A percentile compares a stretch with the other conserved stretches of the same genome.
These are phyloP conservation scores for Trametes meyenii DNA, from an alignment of 768 basidiomycete genomes.

Conservation along the genomic window DNA sequence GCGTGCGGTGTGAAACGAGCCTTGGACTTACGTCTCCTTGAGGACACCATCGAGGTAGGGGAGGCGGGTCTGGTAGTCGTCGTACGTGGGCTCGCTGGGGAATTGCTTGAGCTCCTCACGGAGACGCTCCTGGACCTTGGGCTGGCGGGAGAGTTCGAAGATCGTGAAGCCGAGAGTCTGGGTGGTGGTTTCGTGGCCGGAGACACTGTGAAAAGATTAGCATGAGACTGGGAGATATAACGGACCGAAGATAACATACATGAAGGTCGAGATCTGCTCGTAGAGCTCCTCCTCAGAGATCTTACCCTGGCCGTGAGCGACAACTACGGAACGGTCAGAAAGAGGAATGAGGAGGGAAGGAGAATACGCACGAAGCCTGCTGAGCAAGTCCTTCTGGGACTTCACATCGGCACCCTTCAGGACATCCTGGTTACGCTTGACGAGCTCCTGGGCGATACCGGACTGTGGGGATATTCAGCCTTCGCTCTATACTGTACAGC, in stretches of 20 bases:
- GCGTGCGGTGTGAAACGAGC: neutral
- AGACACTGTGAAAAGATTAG: constrained; percentile 32
- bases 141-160: constrained; percentile 39
- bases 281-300: constrained; percentile 5
- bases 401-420: constrained; percentile 3
- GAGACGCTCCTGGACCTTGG: constrained; percentile 37
- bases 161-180: constrained; percentile 38
- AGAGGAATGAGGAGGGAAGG: neutral
- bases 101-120: constrained; percentile 38
- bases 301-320: neutral
- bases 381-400: constrained; percentile 5
- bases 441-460: constrained; percentile 9
- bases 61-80: constrained; percentile 39
- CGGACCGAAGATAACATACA: constrained; percentile 23
- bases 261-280: constrained; percentile 36
- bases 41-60: constrained; percentile 61
- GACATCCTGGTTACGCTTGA: neutral
- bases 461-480: neutral
- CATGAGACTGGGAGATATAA: neutral
- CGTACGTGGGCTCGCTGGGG: constrained; percentile 36
- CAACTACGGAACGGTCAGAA: neutral
- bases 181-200: constrained; percentile 44
- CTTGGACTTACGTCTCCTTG: constrained; percentile 41
- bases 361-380: constrained; percentile 19
- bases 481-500: neutral